Percentiles rank a stretch among this genome's conserved stretches.
Conservation (phyloP, 768 basidiomycete species). For the Trametes punicea region DNA sequence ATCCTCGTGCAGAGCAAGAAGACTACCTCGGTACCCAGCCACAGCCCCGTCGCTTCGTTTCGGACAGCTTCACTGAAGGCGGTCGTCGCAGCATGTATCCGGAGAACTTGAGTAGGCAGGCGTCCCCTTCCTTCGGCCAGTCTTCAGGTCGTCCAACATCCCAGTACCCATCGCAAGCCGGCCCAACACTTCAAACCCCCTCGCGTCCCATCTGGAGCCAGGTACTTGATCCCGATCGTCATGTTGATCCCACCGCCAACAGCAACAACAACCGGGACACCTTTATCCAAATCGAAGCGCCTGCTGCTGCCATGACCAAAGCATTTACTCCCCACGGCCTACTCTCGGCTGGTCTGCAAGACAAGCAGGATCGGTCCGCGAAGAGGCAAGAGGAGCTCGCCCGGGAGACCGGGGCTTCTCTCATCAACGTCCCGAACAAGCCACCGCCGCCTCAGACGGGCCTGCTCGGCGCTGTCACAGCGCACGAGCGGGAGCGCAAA, state of each 20-base stretch:
- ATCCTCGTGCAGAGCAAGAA: constrained; percentile 35
- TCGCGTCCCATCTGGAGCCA: constrained; percentile 86
- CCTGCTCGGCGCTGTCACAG: constrained; percentile 92
- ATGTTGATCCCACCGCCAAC: constrained; percentile 16
- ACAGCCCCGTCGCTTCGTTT: constrained; percentile 45
- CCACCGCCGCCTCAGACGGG: constrained; percentile 95
- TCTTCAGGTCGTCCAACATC: constrained; percentile 47
- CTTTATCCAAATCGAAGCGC: constrained; percentile 72
- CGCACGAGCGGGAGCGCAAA: constrained; percentile 91
- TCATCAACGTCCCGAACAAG: constrained; percentile 94
- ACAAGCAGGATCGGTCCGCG: constrained; percentile 93
- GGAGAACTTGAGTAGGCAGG: constrained; percentile 20
- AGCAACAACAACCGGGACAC: constrained; percentile 41
- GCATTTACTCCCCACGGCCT: constrained; percentile 94
- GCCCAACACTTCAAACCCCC: constrained; percentile 36
- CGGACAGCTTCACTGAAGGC: constrained; percentile 53
- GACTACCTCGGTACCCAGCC: constrained; percentile 35
- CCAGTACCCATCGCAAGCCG: constrained; percentile 39
- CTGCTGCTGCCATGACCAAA: constrained; percentile 78
- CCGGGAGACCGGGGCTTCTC: constrained; percentile 83
- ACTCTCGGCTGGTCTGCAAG: constrained; percentile 91
- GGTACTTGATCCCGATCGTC: constrained; percentile 61
- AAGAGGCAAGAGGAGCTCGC: constrained; percentile 94
- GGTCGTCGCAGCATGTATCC: constrained; percentile 42
- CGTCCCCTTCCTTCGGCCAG: constrained; percentile 27